These are phyloP conservation scores for Cercospora brassicicola DNA, from an alignment of 2,329 filamentous ascomycete genomes.

Conservation along the genomic window DNA sequence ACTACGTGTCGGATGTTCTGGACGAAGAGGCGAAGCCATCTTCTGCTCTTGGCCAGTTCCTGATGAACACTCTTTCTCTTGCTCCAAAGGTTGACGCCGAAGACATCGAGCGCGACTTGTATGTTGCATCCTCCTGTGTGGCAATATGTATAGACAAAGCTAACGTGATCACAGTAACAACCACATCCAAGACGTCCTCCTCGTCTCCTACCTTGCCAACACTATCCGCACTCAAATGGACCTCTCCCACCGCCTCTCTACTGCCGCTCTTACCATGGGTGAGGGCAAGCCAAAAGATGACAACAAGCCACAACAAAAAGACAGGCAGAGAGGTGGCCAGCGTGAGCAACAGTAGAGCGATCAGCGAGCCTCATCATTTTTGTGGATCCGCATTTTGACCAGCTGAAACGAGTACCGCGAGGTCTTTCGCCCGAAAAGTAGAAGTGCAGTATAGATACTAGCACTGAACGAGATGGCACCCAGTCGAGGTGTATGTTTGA, in stretches of 20 bases:
- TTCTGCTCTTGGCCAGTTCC: constrained; percentile 87
- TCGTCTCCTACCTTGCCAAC: constrained; percentile 97
- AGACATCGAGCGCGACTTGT: constrained; percentile 94
- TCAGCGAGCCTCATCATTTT: not conserved
- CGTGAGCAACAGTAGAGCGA: constrained; percentile 32
- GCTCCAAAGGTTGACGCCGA: constrained; percentile 90
- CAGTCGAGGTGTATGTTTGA: constrained; percentile 18
- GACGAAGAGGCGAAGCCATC: constrained; percentile 90
- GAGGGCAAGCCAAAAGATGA: constrained; percentile 30
- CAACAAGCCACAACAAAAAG: constrained; percentile 27
- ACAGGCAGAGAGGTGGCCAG: constrained; percentile 29
- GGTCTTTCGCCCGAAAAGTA: not conserved
- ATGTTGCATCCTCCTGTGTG: constrained; percentile 39
- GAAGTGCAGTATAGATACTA: constrained; percentile 12
- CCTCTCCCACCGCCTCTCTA: constrained; percentile 89
- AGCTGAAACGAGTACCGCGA: not conserved
- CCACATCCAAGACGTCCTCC: constrained; percentile 97
- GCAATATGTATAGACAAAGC: not conserved
- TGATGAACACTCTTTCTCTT: constrained; percentile 89
- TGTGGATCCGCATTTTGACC: not conserved
- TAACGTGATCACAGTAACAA: constrained; percentile 68
- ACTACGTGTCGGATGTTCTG: constrained; percentile 88
- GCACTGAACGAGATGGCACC: constrained; percentile 22
- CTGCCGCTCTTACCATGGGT: constrained; percentile 53
- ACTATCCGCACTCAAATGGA: constrained; percentile 99